Conservation (phyloP, 768 basidiomycete genomes). For the Serendipita indica region DNA sequence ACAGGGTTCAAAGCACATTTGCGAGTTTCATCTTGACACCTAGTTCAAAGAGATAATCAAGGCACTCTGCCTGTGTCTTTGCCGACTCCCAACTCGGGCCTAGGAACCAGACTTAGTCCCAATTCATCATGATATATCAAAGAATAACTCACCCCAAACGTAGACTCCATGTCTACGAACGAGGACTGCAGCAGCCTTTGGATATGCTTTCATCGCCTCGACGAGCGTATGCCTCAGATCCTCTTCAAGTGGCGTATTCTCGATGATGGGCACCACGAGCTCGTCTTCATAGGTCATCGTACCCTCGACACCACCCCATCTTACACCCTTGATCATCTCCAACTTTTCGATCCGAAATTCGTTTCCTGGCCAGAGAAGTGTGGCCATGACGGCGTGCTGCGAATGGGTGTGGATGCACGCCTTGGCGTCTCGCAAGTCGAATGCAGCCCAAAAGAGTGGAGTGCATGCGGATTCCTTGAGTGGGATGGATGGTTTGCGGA, state of each 20-base stretch:
- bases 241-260: slow-evolving; percentile 83
- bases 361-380: slow-evolving; percentile 55
- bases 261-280: slow-evolving; percentile 73
- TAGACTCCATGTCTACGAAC: slow-evolving; percentile 72
- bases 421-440: slow-evolving; percentile 59
- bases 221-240: slow-evolving; percentile 83
- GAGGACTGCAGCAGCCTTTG: slow-evolving; percentile 62
- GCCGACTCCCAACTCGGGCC: slow-evolving; percentile 72
- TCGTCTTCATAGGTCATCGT: slow-evolving; percentile 75
- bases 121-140: slow-evolving; percentile 14
- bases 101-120: slow-evolving; percentile 18
- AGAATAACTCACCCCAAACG: slow-evolving; percentile 58
- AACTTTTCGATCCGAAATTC: slow-evolving; percentile 69
- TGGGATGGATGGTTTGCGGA: slow-evolving; percentile 52
- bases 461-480: slow-evolving; percentile 82
- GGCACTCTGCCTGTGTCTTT: slow-evolving; percentile 81
- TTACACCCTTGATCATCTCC: slow-evolving; percentile 86
- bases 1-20: background rate
- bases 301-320: slow-evolving; percentile 58
- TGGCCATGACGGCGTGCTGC: slow-evolving; percentile 81
- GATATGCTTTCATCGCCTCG: slow-evolving; percentile 65
- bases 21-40: slow-evolving; percentile 68
- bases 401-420: slow-evolving; percentile 88
- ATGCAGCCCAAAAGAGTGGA: slow-evolving; percentile 86
- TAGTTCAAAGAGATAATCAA: slow-evolving; percentile 84